A percentile compares a stretch with the other conserved stretches of the same genome.
phyloP scores from a whole-genome alignment of 352 stramenopile species.

The Globisporangium emineosum region DNA sequence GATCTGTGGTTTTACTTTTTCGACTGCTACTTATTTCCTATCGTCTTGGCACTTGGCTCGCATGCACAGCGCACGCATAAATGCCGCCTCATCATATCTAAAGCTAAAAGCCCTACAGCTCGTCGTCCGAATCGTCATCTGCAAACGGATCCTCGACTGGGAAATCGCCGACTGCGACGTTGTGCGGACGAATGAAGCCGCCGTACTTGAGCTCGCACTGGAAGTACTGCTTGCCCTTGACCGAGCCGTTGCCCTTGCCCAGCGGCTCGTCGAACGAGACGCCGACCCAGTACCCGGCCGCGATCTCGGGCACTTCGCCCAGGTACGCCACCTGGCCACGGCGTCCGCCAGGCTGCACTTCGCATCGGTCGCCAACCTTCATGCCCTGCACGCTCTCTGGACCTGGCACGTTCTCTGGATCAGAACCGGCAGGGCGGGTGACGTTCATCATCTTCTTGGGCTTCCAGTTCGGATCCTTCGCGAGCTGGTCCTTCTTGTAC shows the following conservation, averaged over 20 bases:
- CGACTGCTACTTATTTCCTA: too few relatives aligned
- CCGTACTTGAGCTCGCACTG: slow-evolving; percentile 89
- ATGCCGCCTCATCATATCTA: too few relatives aligned
- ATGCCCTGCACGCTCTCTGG: slow-evolving; percentile 82
- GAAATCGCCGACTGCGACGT: slow-evolving; percentile 94
- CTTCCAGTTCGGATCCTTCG: slow-evolving; percentile 95
- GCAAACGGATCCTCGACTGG: slow-evolving; percentile 77
- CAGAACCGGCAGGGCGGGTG: slow-evolving; percentile 18
- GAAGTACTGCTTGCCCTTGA: slow-evolving; percentile 93
- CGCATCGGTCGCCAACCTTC: slow-evolving; percentile 92
- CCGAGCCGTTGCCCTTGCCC: slow-evolving; percentile 90
- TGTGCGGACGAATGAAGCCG: slow-evolving; percentile 93
- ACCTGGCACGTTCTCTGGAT: slow-evolving; percentile 46
- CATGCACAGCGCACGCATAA: too few relatives aligned
- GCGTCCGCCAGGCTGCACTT: slow-evolving; percentile 94
- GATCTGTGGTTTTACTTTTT: slow-evolving; percentile 27
- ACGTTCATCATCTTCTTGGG: slow-evolving; percentile 78
- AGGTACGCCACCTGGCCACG: slow-evolving; percentile 92
- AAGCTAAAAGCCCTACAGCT: slow-evolving; percentile 67
- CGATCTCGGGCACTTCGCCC: slow-evolving; percentile 90
- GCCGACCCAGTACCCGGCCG: slow-evolving; percentile 92
- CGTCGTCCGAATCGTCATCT: slow-evolving; percentile 65
- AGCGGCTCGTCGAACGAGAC: slow-evolving; percentile 97
- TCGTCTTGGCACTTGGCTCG: too few relatives aligned
- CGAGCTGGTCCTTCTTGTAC: slow-evolving; percentile 95